A percentile compares a stretch with the other conserved stretches of the same genome.
Conservation (phyloP, 2,329 filamentous ascomycete genomes). For the Cercospora janseana region DNA sequence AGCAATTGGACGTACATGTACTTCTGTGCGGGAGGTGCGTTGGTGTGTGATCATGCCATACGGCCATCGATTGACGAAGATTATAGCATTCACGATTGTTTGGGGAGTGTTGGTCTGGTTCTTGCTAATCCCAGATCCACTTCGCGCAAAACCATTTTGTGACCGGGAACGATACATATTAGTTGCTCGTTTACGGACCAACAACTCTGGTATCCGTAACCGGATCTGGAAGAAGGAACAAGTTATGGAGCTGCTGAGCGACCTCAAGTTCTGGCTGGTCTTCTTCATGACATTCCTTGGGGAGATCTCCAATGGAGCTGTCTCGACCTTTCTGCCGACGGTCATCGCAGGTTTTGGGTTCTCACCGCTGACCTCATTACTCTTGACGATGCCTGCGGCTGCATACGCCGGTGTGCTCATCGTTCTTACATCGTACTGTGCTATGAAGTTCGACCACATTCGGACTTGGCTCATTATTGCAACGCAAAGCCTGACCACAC, state of each 20-base stretch:
- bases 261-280: conserved; percentile 43
- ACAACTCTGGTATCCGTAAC: conserved; percentile 40
- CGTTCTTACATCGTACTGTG: conserved; percentile 11
- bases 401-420: conserved; percentile 19
- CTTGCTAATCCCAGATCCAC: conserved; percentile 44
- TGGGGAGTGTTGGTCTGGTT: conserved; percentile 44
- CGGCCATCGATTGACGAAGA: not conserved
- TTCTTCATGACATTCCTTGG: conserved; percentile 51
- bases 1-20: conserved; percentile 33
- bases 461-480: conserved; percentile 18
- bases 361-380: conserved; percentile 12
- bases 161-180: conserved; percentile 36
- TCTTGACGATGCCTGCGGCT: conserved; percentile 16
- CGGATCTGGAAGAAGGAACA: conserved; percentile 47
- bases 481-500: conserved; percentile 13
- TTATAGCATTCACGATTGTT: conserved; percentile 39
- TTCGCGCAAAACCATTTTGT: conserved; percentile 44
- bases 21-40: conserved; percentile 39
- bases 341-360: conserved; percentile 38
- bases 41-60: not conserved
- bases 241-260: conserved; percentile 39
- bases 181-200: conserved; percentile 32
- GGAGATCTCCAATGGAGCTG: conserved; percentile 44
- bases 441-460: conserved; percentile 16
- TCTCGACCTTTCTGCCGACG: conserved; percentile 38